These are phyloP conservation scores for Agroathelia rolfsii DNA, from an alignment of 1,284 basidiomycete genomes.

Conservation along the genomic window DNA sequence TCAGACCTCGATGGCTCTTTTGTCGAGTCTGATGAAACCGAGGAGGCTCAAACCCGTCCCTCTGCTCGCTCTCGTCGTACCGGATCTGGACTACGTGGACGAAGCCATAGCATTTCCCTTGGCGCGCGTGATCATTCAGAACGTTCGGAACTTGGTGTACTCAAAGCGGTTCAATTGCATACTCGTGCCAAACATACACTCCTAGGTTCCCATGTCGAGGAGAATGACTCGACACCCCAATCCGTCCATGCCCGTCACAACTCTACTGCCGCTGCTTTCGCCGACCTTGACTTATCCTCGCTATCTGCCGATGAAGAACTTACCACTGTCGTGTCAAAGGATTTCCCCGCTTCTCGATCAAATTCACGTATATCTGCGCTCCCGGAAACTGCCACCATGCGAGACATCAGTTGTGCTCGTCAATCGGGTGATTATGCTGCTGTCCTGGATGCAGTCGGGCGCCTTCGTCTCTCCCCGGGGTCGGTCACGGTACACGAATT, in stretches of 20 bases:
- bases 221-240: constrained; percentile 12
- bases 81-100: constrained; percentile 30
- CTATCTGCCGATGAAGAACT: constrained; percentile 10
- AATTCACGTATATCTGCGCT: constrained; percentile 13
- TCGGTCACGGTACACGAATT: constrained; percentile 38
- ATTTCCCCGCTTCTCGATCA: constrained; percentile 8
- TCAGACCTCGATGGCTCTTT: constrained; percentile 34
- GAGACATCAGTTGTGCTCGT: no score
- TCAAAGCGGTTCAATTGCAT: constrained; percentile 51
- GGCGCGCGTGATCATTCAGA: constrained; percentile 29
- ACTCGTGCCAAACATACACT: constrained; percentile 49
- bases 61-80: constrained; percentile 17
- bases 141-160: constrained; percentile 39
- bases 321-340: constrained; percentile 9
- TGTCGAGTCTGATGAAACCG: constrained; percentile 44
- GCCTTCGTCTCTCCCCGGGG: constrained; percentile 16
- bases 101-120: constrained; percentile 50
- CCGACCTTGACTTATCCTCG: constrained; percentile 11
- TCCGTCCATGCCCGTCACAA: constrained; percentile 30
- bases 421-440: constrained; percentile 21
- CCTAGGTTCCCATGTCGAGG: constrained; percentile 17
- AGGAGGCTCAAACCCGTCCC: constrained; percentile 34
- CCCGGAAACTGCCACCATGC: no score
- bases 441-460: constrained; percentile 13
- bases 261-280: constrained; percentile 27